Percentiles rank a stretch among this genome's conserved stretches.
These are phyloP conservation scores for Parietichytrium sp. DNA, from an alignment of 108 stramenopile genomes.

Conservation along the genomic window DNA sequence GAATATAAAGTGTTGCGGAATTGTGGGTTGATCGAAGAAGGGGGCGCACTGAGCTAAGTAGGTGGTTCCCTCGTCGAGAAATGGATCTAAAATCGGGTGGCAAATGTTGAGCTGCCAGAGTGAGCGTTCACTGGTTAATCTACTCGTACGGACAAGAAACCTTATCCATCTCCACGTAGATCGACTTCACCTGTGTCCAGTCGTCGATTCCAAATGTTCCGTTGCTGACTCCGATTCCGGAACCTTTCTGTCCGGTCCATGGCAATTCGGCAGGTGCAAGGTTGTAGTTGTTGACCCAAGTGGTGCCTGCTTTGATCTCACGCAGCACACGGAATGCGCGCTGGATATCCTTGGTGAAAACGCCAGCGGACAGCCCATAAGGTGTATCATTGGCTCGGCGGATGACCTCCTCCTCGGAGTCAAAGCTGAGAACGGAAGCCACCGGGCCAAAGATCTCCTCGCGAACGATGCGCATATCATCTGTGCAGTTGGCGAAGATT, in stretches of 20 bases:
- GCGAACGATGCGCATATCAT: conserved; percentile 42
- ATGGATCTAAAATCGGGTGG: no score
- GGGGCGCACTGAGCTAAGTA: no score
- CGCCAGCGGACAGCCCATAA: conserved; percentile 51
- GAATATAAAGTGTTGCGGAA: no score
- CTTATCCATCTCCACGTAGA: conserved; percentile 52
- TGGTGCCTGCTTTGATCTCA: conserved; percentile 68
- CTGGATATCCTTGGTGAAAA: conserved; percentile 43
- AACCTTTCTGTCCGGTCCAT: conserved; percentile 61
- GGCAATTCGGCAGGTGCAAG: conserved; percentile 55
- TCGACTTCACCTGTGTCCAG: conserved; percentile 56
- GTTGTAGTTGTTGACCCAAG: conserved; percentile 73
- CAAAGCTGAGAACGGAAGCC: conserved; percentile 26
- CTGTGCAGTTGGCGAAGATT: conserved; percentile 40
- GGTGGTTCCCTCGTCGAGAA: no score
- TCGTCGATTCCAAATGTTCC: conserved; percentile 55
- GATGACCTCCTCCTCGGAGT: conserved; percentile 52
- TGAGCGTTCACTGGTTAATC: no score
- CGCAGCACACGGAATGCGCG: conserved; percentile 49
- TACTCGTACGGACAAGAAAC: conserved; percentile 30
- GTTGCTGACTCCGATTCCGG: conserved; percentile 50
- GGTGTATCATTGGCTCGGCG: conserved; percentile 47
- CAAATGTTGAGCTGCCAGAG: no score
- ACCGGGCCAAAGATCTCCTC: conserved; percentile 59
- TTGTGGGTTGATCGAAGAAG: no score